Conservation (phyloP, 306 rosid genomes). For the Malus asiatica region DNA sequence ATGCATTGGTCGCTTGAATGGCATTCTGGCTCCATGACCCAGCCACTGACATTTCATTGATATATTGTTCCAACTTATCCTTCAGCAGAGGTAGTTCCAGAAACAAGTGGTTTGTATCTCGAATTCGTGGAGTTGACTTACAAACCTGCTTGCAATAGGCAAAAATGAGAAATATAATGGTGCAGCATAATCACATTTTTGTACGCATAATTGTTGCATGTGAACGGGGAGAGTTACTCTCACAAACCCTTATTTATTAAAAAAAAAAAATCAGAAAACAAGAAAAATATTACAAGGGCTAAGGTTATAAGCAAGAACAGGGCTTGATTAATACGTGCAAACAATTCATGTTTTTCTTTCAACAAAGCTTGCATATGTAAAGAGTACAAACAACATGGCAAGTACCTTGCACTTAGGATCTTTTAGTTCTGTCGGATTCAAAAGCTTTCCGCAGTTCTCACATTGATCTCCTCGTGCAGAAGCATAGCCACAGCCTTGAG, state of each 20-base stretch:
- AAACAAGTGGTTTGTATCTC: slow-evolving; percentile 87
- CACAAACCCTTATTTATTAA: background rate
- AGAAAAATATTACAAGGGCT: background rate
- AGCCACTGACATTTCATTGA: slow-evolving; percentile 60
- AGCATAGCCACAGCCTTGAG: slow-evolving; percentile 68
- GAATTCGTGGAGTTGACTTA: slow-evolving; percentile 59
- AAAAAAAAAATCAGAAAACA: too few relatives aligned
- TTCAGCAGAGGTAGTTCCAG: slow-evolving; percentile 80
- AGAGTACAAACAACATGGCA: background rate
- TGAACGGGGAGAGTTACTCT: background rate
- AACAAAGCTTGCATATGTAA: background rate
- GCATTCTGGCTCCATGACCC: slow-evolving; percentile 98
- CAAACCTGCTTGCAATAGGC: slow-evolving; percentile 49
- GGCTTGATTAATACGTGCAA: background rate
- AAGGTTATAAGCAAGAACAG: background rate
- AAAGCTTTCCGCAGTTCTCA: slow-evolving; percentile 89
- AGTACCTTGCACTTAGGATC: slow-evolving; percentile 88
- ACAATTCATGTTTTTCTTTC: background rate
- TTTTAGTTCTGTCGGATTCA: slow-evolving; percentile 77
- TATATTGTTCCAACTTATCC: slow-evolving; percentile 63
- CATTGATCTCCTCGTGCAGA: slow-evolving; percentile 97
- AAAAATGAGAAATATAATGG: background rate
- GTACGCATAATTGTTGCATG: background rate
- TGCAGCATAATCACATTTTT: background rate
- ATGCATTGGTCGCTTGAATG: slow-evolving; percentile 73